Evolutionary conservation across 768 basidiomycete genomes (phyloP), one percentile per base, ranked within the genome.

Genomic region (Boletus coccyginus): DNA sequence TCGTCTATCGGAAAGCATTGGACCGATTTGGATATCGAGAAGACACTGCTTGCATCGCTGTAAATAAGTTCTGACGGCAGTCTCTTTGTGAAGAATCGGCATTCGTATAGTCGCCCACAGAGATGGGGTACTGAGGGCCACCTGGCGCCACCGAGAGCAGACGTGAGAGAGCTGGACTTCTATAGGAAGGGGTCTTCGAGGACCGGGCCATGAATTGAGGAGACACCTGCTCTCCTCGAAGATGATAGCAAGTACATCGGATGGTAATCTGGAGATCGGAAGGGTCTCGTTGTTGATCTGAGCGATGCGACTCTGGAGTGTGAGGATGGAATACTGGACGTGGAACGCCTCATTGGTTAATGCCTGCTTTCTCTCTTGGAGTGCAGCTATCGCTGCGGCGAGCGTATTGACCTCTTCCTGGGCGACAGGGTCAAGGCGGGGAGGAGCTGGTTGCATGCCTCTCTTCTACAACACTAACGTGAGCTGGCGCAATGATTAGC

Each of bases 91-190:
- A 36, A 71, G 65, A 35, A 71, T 65, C n/a, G 68, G 66, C 33
- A 71, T 58, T 47, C 68, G 68, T 50, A 74, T 72, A 35, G 65
- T 57, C 11, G 71, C 69, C 74, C 72, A 75, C n/a, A 75, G 57
- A 27, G 71, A 69, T 7, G 74, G 74, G 11, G 66, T 62, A 46
- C 54, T 57, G 41, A 76, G 67, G 19, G 75, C 69, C 5, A 74
- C 66, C 47, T 64, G 62, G 24, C 74, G 71, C 75, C 75, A 75
- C 42, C 64, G 62, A 33, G 62, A 53, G 36, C 67, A 68, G n/a
- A 75, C 72, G 44, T 71, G 69, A 36, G 75, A 72, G 46, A 76
- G 67, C 57, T 71, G 70, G 8, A 71, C 69, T 61, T 71, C 70
- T 50, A 61, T 50, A 32, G 71, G 71, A 39, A 73, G 64, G 17